Percentiles rank a stretch among this genome's conserved stretches.
phyloP scores from a whole-genome alignment of 805 yeast genomes.

The Suhomyces canberraensis region DNA sequence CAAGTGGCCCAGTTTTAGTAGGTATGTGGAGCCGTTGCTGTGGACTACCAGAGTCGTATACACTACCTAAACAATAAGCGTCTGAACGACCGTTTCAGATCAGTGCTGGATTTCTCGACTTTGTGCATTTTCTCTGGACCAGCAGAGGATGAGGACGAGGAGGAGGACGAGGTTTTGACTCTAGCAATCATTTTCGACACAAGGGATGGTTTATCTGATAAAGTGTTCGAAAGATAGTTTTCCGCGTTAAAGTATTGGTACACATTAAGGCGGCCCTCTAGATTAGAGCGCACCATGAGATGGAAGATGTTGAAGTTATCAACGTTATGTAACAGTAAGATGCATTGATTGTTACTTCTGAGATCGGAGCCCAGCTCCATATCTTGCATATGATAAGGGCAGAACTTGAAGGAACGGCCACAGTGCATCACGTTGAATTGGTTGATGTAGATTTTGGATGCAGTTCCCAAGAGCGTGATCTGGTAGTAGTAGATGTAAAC shows the following conservation, averaged over 20 bases:
- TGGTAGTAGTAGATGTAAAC: conserved; percentile 17
- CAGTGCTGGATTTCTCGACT: no score
- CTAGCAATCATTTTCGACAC: conserved; percentile 1
- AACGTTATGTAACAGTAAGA: neutral
- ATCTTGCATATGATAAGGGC: conserved; percentile 6
- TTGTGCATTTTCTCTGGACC: conserved; percentile 2
- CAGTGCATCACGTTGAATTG: conserved; percentile 19
- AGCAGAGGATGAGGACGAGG: no score
- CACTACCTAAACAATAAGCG: neutral
- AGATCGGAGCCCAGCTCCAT: conserved; percentile 4
- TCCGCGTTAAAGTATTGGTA: conserved; percentile 14
- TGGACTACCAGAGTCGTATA: no score
- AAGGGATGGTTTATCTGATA: neutral
- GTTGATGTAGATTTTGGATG: conserved; percentile 10
- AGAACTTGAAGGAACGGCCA: conserved; percentile 15
- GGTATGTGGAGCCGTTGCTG: no score
- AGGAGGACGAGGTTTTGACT: neutral
- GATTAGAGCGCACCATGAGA: conserved; percentile 3
- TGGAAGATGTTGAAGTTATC: conserved; percentile 9
- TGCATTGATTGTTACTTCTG: conserved; percentile 1
- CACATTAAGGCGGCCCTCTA: conserved; percentile 1
- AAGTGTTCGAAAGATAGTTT: conserved; percentile 7
- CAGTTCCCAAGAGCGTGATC: conserved; percentile 2
- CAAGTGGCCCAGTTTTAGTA: no score
- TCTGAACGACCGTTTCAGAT: no score